Evolutionary conservation across 2,329 filamentous ascomycete genomes (phyloP), one percentile per base, ranked within the genome.

Genomic region (Aspergillus intermedius): DNA sequence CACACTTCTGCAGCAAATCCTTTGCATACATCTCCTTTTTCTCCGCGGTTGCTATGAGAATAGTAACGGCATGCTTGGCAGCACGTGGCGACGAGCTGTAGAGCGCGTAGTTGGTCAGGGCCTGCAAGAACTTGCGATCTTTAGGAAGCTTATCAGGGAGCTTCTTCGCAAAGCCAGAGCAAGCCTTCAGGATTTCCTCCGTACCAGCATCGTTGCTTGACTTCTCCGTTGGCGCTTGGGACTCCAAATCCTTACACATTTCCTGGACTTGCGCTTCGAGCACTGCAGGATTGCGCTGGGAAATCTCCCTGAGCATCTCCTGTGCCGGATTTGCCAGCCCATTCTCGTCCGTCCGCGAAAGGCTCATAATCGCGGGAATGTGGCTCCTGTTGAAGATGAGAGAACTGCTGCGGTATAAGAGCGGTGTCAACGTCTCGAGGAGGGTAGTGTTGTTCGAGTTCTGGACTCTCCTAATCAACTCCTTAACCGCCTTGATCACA

Each of bases 321-420:
- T 96, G 90, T 1, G 93, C 91, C 12, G 87, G 83, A 17, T 80
- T 74, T 5, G 86, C 88, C 44, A 96, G 76, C 0, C 84, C 85
- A 44, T 87, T 82, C 61, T 91, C 86, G 62, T 96, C 86, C 8
- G 83, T 91, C 60, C 89, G 85, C 9, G 91, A 90, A 60, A 86
- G 87, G 49, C 90, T 85, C 74, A 97, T 88, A 54, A 97, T 91
- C 0, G 88, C 84, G 3, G 91, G 83, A 15, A 98, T 83, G 64
- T 98, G 91, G 64, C 91, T 97, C 62, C 88, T 84, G 72, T 96
- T 98, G 73, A 94, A 96, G 56, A 95, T 80, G 54, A 98, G 78
- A 49, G 88, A 84, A 30, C 88, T 86, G 47, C 85, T 85, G 40
- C 89, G 83, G 64, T 95, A 95, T 4, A 97, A 74, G 13, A 98